These are phyloP conservation scores for Mesotaenium endlicherianum DNA, from an alignment of 139 green algal genomes.

Conservation along the genomic window DNA sequence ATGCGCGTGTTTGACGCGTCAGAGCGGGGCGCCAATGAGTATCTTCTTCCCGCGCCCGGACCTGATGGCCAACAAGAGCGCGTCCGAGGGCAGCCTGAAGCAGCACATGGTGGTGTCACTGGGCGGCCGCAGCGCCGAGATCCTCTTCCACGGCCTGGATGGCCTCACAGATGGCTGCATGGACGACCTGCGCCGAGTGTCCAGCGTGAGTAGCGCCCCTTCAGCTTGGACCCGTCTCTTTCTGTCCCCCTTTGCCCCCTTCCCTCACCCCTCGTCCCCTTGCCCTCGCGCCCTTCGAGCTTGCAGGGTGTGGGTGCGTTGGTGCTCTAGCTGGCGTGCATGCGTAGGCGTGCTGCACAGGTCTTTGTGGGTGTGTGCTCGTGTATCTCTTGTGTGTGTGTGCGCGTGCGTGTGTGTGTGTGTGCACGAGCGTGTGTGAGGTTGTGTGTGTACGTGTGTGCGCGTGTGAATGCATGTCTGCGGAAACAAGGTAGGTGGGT, in stretches of 20 bases:
- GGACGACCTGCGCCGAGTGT: constrained; percentile 28
- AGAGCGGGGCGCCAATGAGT: constrained; percentile 25
- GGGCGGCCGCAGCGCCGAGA: constrained; percentile 27
- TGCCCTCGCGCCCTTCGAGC: neutral
- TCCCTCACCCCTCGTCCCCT: neutral
- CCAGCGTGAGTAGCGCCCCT: neutral
- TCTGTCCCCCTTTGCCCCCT: neutral
- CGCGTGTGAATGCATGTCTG: no score
- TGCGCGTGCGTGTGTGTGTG: no score
- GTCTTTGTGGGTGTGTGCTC: no score
- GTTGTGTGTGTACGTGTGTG: no score
- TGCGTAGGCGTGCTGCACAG: no score
- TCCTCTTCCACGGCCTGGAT: constrained; percentile 21
- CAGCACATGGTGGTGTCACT: constrained; percentile 45
- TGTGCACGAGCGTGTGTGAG: no score
- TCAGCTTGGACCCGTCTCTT: neutral
- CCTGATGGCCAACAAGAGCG: constrained; percentile 1
- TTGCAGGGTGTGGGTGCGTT: neutral
- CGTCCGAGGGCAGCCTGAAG: constrained; percentile 24
- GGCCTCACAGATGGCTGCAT: constrained; percentile 19
- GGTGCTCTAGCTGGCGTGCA: no score
- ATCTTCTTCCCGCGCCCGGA: constrained; percentile 37
- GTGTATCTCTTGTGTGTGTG: no score
- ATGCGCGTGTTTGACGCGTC: no score
- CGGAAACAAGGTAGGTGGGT: no score